Conservation (phyloP, 1,284 basidiomycete genomes). For the Flammula alnicola region DNA sequence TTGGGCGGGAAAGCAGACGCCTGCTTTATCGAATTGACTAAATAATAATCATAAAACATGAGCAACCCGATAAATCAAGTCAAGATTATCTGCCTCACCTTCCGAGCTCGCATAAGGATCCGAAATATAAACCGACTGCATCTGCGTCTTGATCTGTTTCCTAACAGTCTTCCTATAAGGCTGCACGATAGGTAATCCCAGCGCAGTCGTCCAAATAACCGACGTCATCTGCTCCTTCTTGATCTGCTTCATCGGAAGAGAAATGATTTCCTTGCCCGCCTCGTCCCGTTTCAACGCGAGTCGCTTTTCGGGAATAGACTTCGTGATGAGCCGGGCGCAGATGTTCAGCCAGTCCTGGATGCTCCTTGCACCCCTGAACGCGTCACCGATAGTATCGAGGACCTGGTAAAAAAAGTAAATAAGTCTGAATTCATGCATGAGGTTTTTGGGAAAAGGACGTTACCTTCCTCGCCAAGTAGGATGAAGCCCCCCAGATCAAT, state of each 20-base stretch:
- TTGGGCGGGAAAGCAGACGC: conserved; percentile 98
- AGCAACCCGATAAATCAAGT: background rate
- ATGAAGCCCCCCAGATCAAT: conserved; percentile 75
- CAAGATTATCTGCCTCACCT: conserved; percentile 35
- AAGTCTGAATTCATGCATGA: background rate
- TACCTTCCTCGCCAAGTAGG: conserved; percentile 84
- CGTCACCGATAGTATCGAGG: conserved; percentile 86
- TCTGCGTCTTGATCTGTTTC: conserved; percentile 83
- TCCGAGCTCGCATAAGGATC: conserved; percentile 84
- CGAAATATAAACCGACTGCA: conserved; percentile 94
- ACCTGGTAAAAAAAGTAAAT: conserved; percentile 44
- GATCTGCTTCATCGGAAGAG: conserved; percentile 35
- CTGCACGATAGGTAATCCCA: conserved; percentile 95
- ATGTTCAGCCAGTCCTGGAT: conserved; percentile 94
- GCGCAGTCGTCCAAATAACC: conserved; percentile 95
- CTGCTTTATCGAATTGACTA: conserved; percentile 88
- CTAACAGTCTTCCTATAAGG: conserved; percentile 89
- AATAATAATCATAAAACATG: background rate
- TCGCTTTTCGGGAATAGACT: conserved; percentile 83
- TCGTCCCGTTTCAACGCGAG: conserved; percentile 55
- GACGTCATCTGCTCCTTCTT: conserved; percentile 93
- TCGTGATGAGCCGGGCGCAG: conserved; percentile 85
- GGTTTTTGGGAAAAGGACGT: conserved; percentile 17
- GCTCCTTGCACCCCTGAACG: conserved; percentile 89
- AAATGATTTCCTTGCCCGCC: conserved; percentile 23